Conservation (phyloP, 257 asterid species). For the Gynochthodes officinalis region DNA sequence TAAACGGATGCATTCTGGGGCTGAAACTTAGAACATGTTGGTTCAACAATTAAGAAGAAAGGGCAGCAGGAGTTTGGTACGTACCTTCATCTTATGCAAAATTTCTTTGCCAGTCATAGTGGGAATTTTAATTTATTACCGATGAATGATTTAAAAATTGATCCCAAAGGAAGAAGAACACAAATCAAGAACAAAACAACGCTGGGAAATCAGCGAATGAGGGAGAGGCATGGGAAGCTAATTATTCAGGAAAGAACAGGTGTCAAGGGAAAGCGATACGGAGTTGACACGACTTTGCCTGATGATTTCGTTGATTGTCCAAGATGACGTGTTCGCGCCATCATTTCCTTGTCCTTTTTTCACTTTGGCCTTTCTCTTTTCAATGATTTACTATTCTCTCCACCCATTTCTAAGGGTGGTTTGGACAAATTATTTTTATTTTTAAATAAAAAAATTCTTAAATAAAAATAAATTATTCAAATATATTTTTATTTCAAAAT, state of each 20-base stretch:
- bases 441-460: too few species aligned
- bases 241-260: constrained; percentile 3
- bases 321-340: not conserved
- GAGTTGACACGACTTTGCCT: constrained; percentile 13
- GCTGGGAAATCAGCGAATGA: not conserved
- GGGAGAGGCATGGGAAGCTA: not conserved
- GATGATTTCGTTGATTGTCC: not conserved
- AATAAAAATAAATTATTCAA: too few species aligned
- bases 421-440: too few species aligned
- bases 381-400: too few species aligned
- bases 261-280: constrained; percentile 2
- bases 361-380: not conserved
- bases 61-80: not conserved
- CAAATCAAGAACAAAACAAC: not conserved
- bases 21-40: not conserved
- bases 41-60: not conserved
- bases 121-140: not conserved
- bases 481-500: too few species aligned
- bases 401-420: too few species aligned
- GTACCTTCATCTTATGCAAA: constrained; percentile 68
- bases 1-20: not conserved
- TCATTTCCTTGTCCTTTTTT: not conserved
- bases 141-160: not conserved
- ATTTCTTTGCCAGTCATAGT: constrained; percentile 54
- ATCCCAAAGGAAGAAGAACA: not conserved